A percentile compares a stretch with the other conserved stretches of the same genome.
Conservation (phyloP, 2,329 filamentous ascomycete genomes). For the Periconia digitata region DNA sequence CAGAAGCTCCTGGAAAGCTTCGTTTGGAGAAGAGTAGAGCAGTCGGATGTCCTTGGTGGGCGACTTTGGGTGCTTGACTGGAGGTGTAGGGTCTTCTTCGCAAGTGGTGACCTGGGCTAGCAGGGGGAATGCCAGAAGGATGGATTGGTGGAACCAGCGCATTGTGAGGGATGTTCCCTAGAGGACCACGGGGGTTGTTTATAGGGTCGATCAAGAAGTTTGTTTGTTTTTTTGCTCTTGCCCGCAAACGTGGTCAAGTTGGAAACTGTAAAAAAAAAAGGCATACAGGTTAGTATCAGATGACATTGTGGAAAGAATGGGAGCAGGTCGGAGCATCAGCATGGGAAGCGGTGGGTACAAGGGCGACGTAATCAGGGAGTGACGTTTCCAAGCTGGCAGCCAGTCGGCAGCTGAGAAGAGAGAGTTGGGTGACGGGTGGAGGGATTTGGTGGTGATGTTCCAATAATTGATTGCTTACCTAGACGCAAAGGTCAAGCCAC, state of each 20-base stretch:
- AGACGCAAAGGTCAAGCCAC: neutral
- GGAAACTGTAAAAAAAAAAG: neutral
- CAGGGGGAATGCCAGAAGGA: neutral
- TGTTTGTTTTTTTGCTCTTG: neutral
- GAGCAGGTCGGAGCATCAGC: too few species aligned
- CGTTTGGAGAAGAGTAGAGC: constrained; percentile 36
- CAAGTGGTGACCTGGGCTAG: neutral
- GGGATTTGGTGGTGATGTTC: neutral
- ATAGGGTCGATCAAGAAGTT: neutral
- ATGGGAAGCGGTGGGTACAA: neutral
- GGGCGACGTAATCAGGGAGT: neutral
- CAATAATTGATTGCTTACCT: neutral
- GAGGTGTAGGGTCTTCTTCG: constrained; percentile 27
- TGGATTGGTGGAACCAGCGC: neutral
- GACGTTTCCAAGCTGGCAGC: neutral
- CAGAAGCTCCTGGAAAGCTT: constrained; percentile 58
- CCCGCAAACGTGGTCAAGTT: neutral
- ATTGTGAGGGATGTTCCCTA: neutral
- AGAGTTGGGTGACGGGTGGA: neutral
- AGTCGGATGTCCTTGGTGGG: constrained; percentile 20
- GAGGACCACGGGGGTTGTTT: neutral
- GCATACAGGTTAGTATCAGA: neutral
- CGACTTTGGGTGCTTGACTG: constrained; percentile 22
- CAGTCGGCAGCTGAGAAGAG: neutral
- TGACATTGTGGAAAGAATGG: neutral